Conservation (phyloP, 139 green algal genomes). For the Tetradesmus lagerheimii region DNA sequence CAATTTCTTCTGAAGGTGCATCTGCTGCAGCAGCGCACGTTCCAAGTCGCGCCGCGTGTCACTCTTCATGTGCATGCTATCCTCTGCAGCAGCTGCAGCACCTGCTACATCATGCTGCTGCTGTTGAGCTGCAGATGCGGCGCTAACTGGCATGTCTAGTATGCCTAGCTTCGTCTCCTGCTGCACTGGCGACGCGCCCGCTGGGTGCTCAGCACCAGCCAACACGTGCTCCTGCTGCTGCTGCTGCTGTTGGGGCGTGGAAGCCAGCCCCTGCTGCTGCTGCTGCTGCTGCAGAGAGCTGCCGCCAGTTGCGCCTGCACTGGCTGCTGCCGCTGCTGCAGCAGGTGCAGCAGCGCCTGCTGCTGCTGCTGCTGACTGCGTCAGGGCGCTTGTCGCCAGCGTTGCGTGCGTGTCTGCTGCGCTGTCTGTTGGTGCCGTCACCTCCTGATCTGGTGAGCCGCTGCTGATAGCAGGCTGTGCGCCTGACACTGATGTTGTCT, state of each 20-base stretch:
- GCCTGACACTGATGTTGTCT: neutral
- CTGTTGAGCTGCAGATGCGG: neutral
- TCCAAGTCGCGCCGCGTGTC: conserved; percentile 72
- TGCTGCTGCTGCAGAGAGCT: neutral
- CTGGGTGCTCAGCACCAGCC: neutral
- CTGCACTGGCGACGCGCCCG: neutral
- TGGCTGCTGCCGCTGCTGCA: neutral
- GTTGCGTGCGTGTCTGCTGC: conserved; percentile 8
- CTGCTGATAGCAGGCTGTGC: conserved; percentile 6
- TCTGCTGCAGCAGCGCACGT: conserved; percentile 92
- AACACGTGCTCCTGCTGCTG: neutral
- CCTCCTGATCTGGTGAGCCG: neutral
- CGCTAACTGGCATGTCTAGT: neutral
- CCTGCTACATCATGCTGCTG: neutral
- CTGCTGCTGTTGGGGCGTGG: neutral
- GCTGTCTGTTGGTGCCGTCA: neutral
- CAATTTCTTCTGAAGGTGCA: conserved; percentile 97
- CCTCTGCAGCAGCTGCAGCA: neutral
- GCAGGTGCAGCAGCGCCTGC: neutral
- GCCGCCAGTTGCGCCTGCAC: neutral
- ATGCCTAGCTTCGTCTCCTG: neutral
- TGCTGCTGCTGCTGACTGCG: neutral
- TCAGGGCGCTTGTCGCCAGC: neutral
- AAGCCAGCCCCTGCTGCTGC: neutral
- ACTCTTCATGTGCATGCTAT: conserved; percentile 15